Evolutionary conservation across 225 moss, liverwort and hornwort species (phyloP).

Genomic region (Physcomitrellopsis africana): DNA sequence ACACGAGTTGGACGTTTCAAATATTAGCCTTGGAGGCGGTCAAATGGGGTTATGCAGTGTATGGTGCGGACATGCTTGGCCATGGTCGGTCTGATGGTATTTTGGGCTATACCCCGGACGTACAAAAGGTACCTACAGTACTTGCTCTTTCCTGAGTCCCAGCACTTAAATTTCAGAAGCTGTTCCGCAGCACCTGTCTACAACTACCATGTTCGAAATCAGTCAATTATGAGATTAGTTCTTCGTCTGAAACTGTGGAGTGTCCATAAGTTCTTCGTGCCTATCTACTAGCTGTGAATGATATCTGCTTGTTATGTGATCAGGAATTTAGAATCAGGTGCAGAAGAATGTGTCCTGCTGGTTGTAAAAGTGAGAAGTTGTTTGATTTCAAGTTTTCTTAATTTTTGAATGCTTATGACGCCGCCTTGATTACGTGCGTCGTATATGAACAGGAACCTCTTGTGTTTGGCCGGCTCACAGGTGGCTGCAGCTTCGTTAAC

Average conservation of each 20-base stretch:
- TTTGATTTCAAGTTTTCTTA: neutral
- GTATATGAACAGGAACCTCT: neutral
- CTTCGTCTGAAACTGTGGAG: too few species aligned
- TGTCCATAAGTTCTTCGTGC: too few species aligned
- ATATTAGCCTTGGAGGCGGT: conserved; percentile 43
- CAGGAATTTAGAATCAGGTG: neutral
- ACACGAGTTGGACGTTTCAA: conserved; percentile 72
- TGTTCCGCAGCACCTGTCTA: neutral
- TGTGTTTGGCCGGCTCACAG: conserved; percentile 16
- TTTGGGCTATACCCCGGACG: conserved; percentile 49
- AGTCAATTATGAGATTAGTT: too few species aligned
- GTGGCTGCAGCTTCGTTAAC: conserved; percentile 55
- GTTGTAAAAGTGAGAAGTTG: neutral
- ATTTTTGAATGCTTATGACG: conserved; percentile 1
- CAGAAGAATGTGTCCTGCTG: neutral
- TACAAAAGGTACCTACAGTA: conserved; percentile 40
- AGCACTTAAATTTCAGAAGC: neutral
- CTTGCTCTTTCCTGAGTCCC: neutral
- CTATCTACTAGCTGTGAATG: neutral
- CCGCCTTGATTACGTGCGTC: neutral
- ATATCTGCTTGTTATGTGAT: neutral
- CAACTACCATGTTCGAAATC: too few species aligned
- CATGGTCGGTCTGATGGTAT: conserved; percentile 72
- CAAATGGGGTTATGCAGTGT: conserved; percentile 64
- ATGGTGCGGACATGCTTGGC: conserved; percentile 77